Percentiles rank a stretch among this genome's conserved stretches.
Evolutionary conservation across 1,284 basidiomycete species (phyloP).

Genomic region (Cryptococcus sp.): DNA sequence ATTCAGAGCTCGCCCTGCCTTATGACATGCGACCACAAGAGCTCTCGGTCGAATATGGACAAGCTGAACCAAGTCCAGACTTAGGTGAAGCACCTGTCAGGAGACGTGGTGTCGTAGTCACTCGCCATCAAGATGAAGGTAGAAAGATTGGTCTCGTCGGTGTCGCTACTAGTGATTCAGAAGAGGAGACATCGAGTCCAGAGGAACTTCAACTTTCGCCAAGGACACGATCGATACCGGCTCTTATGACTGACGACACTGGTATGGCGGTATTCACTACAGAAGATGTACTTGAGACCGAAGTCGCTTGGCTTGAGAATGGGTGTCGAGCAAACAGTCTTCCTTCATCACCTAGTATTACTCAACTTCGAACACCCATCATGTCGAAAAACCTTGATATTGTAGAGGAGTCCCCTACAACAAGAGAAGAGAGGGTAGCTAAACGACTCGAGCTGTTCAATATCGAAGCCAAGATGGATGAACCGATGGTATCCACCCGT

Average conservation of each 20-base stretch:
- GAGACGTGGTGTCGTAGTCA: conserved; percentile 26
- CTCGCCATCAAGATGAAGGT: conserved; percentile 29
- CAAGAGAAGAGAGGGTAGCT: conserved; percentile 22
- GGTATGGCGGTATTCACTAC: conserved; percentile 29
- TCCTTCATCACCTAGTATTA: conserved; percentile 15
- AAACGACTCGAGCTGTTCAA: conserved; percentile 30
- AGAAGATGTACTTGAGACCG: conserved; percentile 32
- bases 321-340: conserved; percentile 9
- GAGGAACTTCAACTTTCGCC: conserved; percentile 12
- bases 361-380: conserved; percentile 18
- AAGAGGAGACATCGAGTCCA: conserved; percentile 5
- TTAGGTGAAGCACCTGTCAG: background rate
- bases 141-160: conserved; percentile 34
- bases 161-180: conserved; percentile 22
- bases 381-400: conserved; percentile 2
- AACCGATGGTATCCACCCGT: conserved; percentile 37
- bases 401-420: conserved; percentile 21
- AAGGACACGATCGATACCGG: conserved; percentile 23
- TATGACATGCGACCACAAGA: background rate
- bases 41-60: background rate
- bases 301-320: conserved; percentile 30
- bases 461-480: conserved; percentile 11
- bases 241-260: conserved; percentile 22
- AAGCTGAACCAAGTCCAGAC: background rate
- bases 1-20: background rate